Evolutionary conservation across 176 grass and related monocot species (phyloP), one percentile per base, ranked within the genome.

Genomic region (Otatea glauca): DNA sequence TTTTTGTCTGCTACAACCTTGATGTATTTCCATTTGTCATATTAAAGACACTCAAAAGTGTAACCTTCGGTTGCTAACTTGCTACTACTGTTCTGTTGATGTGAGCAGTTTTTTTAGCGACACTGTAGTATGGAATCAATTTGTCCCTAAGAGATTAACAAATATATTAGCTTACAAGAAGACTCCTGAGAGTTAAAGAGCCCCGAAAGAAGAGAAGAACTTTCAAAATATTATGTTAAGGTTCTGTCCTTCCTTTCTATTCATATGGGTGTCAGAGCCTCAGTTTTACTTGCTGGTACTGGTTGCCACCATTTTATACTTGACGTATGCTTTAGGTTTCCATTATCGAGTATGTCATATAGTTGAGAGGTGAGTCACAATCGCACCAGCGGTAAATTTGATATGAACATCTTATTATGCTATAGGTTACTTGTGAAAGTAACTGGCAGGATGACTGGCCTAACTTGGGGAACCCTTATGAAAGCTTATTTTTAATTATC

Each of bases 401-500:
- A n/a, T n/a, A n/a, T n/a, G n/a, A n/a, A n/a, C n/a, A n/a, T n/a
- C n/a, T n/a, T n/a, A n/a, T n/a, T n/a, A n/a, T n/a, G n/a, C n/a
- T n/a, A n/a, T n/a, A n/a, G n/a, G n/a, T n/a, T n/a, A n/a, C n/a
- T n/a, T n/a, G n/a, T n/a, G n/a, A n/a, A n/a, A n/a, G n/a, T n/a
- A n/a, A n/a, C n/a, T n/a, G n/a, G n/a, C n/a, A n/a, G 95, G 95
- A 97, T 91, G 61, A 91, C 77, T 97, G 92, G 95, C 86, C 71
- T 59, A 91, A 95, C 74, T 88, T 94, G 81, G 87, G 94, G 69
- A 93, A 93, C 67, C 80, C 95, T 79, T 94, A 94, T 85, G 92
- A 92, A 90, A 97, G 92, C 79, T 93, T 94, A 86, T 97, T 97
- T 93, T 76, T 97, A 85, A 97, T n/a, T n/a, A n/a, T n/a, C n/a